Evolutionary conservation across 2,329 filamentous ascomycete species (phyloP), one percentile per base, ranked within the genome.

Genomic region (Tolypocladium ophioglossoides): DNA sequence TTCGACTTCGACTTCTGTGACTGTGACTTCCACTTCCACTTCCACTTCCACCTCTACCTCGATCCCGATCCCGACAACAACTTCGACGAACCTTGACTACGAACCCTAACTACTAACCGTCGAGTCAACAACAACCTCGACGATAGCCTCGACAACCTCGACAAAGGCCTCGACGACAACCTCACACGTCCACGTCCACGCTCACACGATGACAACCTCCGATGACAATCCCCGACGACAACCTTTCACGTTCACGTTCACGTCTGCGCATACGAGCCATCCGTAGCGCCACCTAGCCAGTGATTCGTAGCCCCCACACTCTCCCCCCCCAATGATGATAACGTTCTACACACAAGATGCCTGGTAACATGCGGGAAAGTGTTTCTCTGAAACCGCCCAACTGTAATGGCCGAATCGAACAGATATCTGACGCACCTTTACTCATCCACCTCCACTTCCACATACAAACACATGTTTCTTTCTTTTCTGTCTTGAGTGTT

Each of bases 211-310:
- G 39, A 41, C 39, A 20, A 41, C 39, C n/a, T n/a, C 39, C 39
- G 39, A 41, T n/a, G 39, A 41, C 39, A 11, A 27, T 27, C 10
- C 39, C 12, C n/a, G 27, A 27, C 39, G 32, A 14, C 22, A n/a
- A n/a, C n/a, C n/a, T n/a, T n/a, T n/a, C n/a, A 18, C 16, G 30
- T 34, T n/a, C 70, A 76, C 41, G 16, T 14, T 11, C 18, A 47
- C 16, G 9, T 20, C 11, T 18, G 18, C 44, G 27, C 18, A 32
- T 4, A 48, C 27, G 44, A 48, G 27, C 27, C 44, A 20, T 12
- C 12, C 27, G 18, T 48, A n/a, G 27, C 44, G 18, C 34, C 27
- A 32, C 44, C 18, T 32, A 6, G 10, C 44, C 24, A n/a, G 44
- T 48, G 27, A n/a, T 18, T 20, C n/a, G 18, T 20, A 34, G 27